phyloP scores from a whole-genome alignment of 2,329 filamentous ascomycete species.

The Xylaria sp. region DNA sequence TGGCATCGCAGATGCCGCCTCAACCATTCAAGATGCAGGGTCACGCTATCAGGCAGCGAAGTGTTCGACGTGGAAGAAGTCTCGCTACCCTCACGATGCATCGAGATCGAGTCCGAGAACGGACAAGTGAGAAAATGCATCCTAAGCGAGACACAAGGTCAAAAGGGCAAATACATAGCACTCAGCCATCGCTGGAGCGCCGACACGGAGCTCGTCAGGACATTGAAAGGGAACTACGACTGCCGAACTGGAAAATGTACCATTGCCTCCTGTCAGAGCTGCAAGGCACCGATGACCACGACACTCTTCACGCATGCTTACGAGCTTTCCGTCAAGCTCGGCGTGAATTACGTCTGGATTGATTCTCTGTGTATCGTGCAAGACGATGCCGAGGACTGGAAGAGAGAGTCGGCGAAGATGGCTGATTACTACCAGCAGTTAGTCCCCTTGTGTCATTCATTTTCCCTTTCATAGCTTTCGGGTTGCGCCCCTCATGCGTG shows the following conservation, averaged over 20 bases:
- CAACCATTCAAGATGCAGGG: constrained; percentile 19
- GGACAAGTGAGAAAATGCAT: constrained; percentile 3
- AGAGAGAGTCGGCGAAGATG: constrained; percentile 28
- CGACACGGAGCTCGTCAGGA: constrained; percentile 22
- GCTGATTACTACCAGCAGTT: constrained; percentile 31
- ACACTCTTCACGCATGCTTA: constrained; percentile 21
- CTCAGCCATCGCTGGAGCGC: constrained; percentile 30
- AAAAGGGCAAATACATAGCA: constrained; percentile 28
- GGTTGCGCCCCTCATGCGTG: too few relatives aligned
- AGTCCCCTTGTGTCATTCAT: too few relatives aligned
- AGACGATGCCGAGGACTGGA: constrained; percentile 27
- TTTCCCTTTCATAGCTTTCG: too few relatives aligned
- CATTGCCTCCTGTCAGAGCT: constrained; percentile 12
- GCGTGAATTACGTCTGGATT: constrained; percentile 22
- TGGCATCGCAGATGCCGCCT: constrained; percentile 27
- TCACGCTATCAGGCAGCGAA: constrained; percentile 26
- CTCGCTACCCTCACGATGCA: constrained; percentile 18
- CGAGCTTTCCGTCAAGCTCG: constrained; percentile 18
- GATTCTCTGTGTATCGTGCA: constrained; percentile 21
- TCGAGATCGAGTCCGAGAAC: constrained; percentile 27
- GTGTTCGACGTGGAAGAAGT: constrained; percentile 25
- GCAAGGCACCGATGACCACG: constrained; percentile 7
- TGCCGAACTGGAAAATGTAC: constrained; percentile 14
- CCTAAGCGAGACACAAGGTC: constrained; percentile 22
- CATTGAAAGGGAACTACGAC: constrained; percentile 23